Conservation (phyloP, 1,284 basidiomycete genomes). For the Athelia sp. region DNA sequence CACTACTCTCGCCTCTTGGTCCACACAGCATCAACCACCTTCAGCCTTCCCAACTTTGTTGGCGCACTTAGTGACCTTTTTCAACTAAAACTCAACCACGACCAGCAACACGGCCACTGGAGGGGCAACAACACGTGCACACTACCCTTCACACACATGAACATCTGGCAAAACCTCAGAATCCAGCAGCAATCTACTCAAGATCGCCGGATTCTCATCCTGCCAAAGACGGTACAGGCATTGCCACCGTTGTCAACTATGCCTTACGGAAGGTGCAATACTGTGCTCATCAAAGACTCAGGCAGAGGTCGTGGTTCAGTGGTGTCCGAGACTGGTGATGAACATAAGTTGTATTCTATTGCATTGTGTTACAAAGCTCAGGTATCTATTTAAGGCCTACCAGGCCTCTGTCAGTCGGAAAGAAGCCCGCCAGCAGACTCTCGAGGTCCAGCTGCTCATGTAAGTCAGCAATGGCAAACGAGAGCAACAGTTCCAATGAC, state of each 20-base stretch:
- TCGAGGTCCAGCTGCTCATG: no score
- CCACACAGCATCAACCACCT: neutral
- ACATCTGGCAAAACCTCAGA: neutral
- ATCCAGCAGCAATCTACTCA: conserved; percentile 1
- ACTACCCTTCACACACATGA: neutral
- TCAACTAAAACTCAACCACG: neutral
- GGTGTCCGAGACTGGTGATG: no score
- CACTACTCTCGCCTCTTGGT: neutral
- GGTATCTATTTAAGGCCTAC: no score
- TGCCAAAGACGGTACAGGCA: neutral
- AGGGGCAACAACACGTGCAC: neutral
- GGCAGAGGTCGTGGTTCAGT: neutral
- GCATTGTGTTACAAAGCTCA: no score
- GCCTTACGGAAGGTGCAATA: neutral
- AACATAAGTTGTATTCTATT: no score
- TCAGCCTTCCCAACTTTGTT: neutral
- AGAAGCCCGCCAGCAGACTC: no score
- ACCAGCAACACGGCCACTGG: neutral
- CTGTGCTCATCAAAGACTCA: neutral
- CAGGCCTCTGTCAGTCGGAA: no score
- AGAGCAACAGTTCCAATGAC: no score
- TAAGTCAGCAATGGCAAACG: no score
- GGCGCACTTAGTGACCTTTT: neutral
- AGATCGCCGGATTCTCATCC: neutral
- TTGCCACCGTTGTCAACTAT: neutral